phyloP scores from a whole-genome alignment of 805 yeast genomes.

The Lipomyces orientalis region DNA sequence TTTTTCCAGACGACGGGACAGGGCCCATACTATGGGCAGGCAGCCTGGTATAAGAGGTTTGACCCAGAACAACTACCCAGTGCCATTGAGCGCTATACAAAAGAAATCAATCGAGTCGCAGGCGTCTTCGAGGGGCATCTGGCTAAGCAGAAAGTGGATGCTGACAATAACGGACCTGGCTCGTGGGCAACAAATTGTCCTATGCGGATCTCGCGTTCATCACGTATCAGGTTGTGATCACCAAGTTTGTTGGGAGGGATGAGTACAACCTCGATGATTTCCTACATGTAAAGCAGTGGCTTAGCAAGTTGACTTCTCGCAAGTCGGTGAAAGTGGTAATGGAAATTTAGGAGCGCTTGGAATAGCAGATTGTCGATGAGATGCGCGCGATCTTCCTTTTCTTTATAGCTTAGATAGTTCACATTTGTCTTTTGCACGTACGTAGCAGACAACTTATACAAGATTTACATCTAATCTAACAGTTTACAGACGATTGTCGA shows the following conservation, averaged over 20 bases:
- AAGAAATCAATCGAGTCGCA: conserved; percentile 89
- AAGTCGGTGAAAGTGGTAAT: conserved; percentile 6
- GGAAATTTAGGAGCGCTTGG: no score
- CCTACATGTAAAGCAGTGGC: conserved; percentile 9
- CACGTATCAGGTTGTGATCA: conserved; percentile 5
- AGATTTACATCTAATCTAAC: no score
- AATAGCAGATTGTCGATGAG: no score
- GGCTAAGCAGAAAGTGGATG: conserved; percentile 64
- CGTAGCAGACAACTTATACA: no score
- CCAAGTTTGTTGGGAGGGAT: not conserved
- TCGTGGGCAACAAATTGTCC: conserved; percentile 38
- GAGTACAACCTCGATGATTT: conserved; percentile 3
- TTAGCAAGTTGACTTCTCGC: conserved; percentile 10
- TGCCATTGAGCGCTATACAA: conserved; percentile 88
- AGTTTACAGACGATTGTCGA: no score
- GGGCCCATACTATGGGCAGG: conserved; percentile 86
- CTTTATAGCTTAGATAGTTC: no score
- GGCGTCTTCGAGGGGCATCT: conserved; percentile 94
- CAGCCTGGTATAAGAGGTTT: conserved; percentile 88
- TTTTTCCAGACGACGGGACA: conserved; percentile 31
- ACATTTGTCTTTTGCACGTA: no score
- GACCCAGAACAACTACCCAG: conserved; percentile 83
- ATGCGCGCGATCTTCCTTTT: no score
- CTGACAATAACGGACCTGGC: conserved; percentile 14
- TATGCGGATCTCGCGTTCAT: conserved; percentile 9